phyloP scores from a whole-genome alignment of 2,329 filamentous ascomycete species.

The Penicillium janthinellum region DNA sequence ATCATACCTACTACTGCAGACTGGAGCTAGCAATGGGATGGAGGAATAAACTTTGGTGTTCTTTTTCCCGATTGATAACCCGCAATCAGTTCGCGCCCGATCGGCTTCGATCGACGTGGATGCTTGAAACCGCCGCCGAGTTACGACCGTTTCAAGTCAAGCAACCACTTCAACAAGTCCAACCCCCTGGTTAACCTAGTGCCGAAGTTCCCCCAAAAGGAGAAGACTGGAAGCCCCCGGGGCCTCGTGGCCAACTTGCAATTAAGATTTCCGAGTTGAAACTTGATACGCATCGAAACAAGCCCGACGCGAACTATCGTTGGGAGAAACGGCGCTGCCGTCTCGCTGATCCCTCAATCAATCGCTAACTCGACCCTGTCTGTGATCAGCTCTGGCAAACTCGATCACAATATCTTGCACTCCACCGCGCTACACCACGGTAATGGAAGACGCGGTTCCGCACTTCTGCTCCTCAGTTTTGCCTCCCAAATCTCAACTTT shows the following conservation, averaged over 20 bases:
- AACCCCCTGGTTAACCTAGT: not conserved
- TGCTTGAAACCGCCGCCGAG: conserved; percentile 24
- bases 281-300: conserved; percentile 1
- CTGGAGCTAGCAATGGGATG: not conserved
- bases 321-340: not conserved
- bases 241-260: not conserved
- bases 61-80: conserved; percentile 6
- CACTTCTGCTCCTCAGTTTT: not conserved
- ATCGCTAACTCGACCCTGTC: not conserved
- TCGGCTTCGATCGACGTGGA: conserved; percentile 13
- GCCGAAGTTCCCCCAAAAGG: not conserved
- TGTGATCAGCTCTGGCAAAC: not conserved
- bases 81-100: conserved; percentile 4
- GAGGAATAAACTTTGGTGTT: not conserved
- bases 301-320: conserved; percentile 5
- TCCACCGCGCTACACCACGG: not conserved
- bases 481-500: not conserved
- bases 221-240: not conserved
- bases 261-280: not conserved
- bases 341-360: not conserved
- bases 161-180: not conserved
- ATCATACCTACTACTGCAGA: conserved; percentile 10
- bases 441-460: not conserved
- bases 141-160: conserved; percentile 21
- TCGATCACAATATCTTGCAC: not conserved